Evolutionary conservation across 1,284 basidiomycete genomes (phyloP), one percentile per base, ranked within the genome.

Genomic region (Exsudoporus floridanus): DNA sequence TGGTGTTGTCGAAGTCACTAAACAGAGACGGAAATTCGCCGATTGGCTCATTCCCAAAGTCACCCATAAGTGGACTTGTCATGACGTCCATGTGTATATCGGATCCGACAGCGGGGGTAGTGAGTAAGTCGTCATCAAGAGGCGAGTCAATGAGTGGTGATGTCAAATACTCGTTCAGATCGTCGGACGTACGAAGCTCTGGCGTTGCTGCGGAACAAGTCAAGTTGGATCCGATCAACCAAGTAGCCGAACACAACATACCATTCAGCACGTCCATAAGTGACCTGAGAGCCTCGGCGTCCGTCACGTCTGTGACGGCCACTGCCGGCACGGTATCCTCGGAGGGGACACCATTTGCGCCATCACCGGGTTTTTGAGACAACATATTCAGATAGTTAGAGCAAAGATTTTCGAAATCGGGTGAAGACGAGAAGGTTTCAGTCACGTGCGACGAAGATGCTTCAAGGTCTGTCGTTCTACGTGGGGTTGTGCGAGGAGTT

Each of bases 401-500:
- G 60, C 72, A 71, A 53, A 80, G 65, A 30, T 61, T 65, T 14
- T 55, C 38, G 42, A 80, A 73, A 54, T 74, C 65, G 50, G 70
- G 59, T 2, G 58, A 52, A 10, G 66, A 59, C 14, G 43, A 39
- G n/a, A 67, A 49, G 27, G 56, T 16, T 40, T 69, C 62, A 9
- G 46, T 35, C 9, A 49, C 52, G 7, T 50, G 55, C 8, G 58
- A 64, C 56, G 56, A 47, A 5, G 42, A 46, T 10, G 61, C 39
- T 53, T 67, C 49, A 46, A 59, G 44, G 49, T 72, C 65, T 55
- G 70, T 52, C 66, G 67, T 57, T 71, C 72, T 73, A 69, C 65
- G 76, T 55, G 78, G 76, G 63, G 73, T 75, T 65, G 78, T 79
- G 51, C 77, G 77, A 54, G 87, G 86, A 51, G 80, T 79, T 56